Evolutionary conservation across 345 rosid genomes (phyloP), one percentile per base, ranked within the genome.

Genomic region (Hypericum perforatum): DNA sequence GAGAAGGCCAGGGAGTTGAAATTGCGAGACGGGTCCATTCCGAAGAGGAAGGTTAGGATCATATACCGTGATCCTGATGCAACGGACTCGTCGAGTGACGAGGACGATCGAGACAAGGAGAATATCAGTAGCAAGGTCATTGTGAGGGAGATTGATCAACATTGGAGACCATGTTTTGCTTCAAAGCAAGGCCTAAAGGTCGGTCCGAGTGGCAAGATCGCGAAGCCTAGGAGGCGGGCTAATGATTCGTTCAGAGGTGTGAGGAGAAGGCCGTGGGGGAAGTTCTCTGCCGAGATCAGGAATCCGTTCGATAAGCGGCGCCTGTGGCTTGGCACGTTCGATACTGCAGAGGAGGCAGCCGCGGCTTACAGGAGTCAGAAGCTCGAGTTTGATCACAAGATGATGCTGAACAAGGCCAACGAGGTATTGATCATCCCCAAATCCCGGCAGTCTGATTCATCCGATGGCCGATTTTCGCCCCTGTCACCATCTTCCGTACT

Each of bases 401-500:
- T 60, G 15, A 54, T 7, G 11, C 39, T 16, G n/a, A 52, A 60
- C 54, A 63, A 56, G 54, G 39, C 50, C 4, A 43, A 61, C 59
- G 60, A 10, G 14, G 43, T 42, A 56, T 7, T 39, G 0, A 14
- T 14, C 16, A 49, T 29, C 16, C 48, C 14, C 5, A 60, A 2
- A 10, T 53, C 61, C 0, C 62, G 54, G 48, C 66, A 64, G 12
- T 32, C 43, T 7, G 53, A 22, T 22, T 22, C 4, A 22, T 22
- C 32, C 32, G 32, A 37, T 37, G 57, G 29, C 1, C 54, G 11
- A n/a, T 44, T 49, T 38, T 51, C 55, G 9, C 76, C 46, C 42
- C 76, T 60, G 0, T 80, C 82, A 0, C 86, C 81, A 0, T 75
- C 65, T 0, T 73, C 82, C 0, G 79, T 75, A 67, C 86, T 80